A percentile compares a stretch with the other conserved stretches of the same genome.
These are phyloP conservation scores for Coemansia erecta DNA, from an alignment of 192 early-diverging fungal genomes.

Conservation along the genomic window DNA sequence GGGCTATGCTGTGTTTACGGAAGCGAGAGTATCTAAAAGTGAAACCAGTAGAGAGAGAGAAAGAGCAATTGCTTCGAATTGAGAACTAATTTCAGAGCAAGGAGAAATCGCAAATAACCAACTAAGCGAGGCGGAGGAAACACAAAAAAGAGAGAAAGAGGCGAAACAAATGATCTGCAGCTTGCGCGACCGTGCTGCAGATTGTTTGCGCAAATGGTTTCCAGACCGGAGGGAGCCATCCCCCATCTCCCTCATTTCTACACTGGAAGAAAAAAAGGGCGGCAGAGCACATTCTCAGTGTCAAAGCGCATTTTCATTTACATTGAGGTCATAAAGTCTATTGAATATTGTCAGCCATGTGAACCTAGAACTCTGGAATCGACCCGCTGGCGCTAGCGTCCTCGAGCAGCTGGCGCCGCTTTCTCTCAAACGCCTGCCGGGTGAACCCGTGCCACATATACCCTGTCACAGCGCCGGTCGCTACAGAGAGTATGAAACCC, in stretches of 20 bases:
- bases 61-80: no score
- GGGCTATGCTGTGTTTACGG: no score
- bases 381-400: constrained; percentile 29
- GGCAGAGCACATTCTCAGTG: background rate
- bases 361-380: constrained; percentile 15
- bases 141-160: no score
- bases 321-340: no score
- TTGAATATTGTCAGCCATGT: background rate
- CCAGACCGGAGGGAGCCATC: background rate
- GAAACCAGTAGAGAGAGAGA: no score
- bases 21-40: no score
- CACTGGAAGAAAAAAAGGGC: no score
- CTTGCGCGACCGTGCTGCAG: background rate
- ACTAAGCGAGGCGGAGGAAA: no score
- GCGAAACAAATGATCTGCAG: background rate
- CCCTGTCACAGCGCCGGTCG: constrained; percentile 41
- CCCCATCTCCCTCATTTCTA: no score
- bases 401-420: constrained; percentile 33
- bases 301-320: background rate
- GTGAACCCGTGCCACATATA: constrained; percentile 55
- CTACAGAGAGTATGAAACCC: constrained; percentile 12
- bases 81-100: no score
- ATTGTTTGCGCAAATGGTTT: background rate
- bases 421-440: constrained; percentile 47
- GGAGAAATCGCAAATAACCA: no score